These are phyloP conservation scores for Sphaerulina musiva DNA, from an alignment of 2,329 filamentous ascomycete species.

Conservation along the genomic window DNA sequence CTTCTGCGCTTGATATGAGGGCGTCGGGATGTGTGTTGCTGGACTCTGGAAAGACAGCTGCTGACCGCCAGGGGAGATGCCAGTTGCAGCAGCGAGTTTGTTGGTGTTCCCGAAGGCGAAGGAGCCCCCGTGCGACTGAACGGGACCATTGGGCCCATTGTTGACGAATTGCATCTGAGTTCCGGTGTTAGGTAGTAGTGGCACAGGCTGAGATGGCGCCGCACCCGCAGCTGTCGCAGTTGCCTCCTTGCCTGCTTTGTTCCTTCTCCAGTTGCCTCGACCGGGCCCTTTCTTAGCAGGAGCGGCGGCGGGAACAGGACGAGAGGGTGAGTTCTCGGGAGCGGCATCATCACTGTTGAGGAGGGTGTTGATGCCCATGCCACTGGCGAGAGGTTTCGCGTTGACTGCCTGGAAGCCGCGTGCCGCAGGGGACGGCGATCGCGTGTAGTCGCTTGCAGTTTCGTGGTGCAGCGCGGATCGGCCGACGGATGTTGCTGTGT, in stretches of 20 bases:
- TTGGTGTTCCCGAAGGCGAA: conserved; percentile 4
- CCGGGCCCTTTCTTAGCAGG: conserved; percentile 40
- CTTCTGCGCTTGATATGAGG: conserved; percentile 36
- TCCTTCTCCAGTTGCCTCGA: conserved; percentile 46
- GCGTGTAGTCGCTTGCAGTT: conserved; percentile 42
- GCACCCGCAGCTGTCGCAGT: conserved; percentile 8
- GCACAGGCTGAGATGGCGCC: conserved; percentile 28
- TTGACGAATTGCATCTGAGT: conserved; percentile 27
- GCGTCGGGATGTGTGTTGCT: conserved; percentile 29
- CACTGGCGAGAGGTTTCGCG: conserved; percentile 33
- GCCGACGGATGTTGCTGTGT: conserved; percentile 16
- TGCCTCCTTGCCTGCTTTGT: conserved; percentile 22
- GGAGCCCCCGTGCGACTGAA: background rate
- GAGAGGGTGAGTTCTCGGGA: conserved; percentile 22
- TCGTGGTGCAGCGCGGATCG: conserved; percentile 22
- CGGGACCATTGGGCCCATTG: conserved; percentile 17
- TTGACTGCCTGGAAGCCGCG: conserved; percentile 36
- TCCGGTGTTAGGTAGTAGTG: conserved; percentile 30
- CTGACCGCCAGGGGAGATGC: conserved; percentile 16
- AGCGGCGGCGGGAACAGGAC: conserved; percentile 22
- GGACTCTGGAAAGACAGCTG: conserved; percentile 23
- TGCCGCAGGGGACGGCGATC: conserved; percentile 38
- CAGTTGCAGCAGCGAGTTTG: conserved; percentile 11
- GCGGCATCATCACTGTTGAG: conserved; percentile 42
- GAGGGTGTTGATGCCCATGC: conserved; percentile 46